Evolutionary conservation across 805 yeast species (phyloP).

Genomic region (Lipomyces sp.): DNA sequence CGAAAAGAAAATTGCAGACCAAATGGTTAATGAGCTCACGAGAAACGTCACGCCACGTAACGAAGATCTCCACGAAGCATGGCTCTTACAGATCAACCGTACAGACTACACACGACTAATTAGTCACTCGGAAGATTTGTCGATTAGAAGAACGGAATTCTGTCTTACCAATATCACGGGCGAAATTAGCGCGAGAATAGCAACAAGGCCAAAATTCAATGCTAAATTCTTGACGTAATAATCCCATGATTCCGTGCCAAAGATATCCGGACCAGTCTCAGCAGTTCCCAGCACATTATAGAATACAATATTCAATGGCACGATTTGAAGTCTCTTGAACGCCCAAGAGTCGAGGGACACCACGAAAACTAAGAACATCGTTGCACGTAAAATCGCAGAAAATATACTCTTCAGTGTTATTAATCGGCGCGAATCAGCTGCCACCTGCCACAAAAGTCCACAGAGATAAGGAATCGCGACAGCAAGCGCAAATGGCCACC

Average conservation of each 20-base stretch:
- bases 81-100: too few species aligned
- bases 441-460: slow-evolving; percentile 31
- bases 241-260: slow-evolving; percentile 76
- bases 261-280: slow-evolving; percentile 81
- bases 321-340: slow-evolving; percentile 56
- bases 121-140: too few species aligned
- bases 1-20: slow-evolving; percentile 62
- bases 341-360: slow-evolving; percentile 55
- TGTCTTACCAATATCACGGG: slow-evolving; percentile 22
- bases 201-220: slow-evolving; percentile 66
- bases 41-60: too few species aligned
- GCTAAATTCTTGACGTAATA: slow-evolving; percentile 68
- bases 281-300: slow-evolving; percentile 77
- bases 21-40: slow-evolving; percentile 52
- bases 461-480: slow-evolving; percentile 59
- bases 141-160: slow-evolving; percentile 15
- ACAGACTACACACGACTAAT: too few species aligned
- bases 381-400: slow-evolving; percentile 12
- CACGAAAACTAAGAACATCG: slow-evolving; percentile 30
- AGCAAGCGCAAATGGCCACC: slow-evolving; percentile 86
- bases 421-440: not conserved
- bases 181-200: slow-evolving; percentile 28
- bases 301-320: slow-evolving; percentile 75
- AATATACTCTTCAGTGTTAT: slow-evolving; percentile 23
- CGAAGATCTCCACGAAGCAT: too few species aligned